Percentiles rank a stretch among this genome's conserved stretches.
Evolutionary conservation across 2,329 filamentous ascomycete species (phyloP).

Genomic region (Alternaria burnsii): DNA sequence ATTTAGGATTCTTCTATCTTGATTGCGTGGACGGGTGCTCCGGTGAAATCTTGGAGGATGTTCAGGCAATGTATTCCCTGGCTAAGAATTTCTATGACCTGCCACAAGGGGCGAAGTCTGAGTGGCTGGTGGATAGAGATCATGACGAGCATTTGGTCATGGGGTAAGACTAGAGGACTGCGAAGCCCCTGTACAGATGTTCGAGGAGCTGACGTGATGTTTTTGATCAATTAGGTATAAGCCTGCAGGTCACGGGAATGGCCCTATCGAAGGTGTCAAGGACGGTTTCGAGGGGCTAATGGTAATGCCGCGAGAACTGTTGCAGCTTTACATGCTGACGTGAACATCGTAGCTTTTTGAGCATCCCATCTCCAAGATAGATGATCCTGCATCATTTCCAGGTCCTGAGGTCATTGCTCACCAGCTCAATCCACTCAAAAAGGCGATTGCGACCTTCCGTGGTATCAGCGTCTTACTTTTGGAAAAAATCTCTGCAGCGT

Average conservation of each 20-base stretch:
- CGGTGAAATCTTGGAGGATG: background rate
- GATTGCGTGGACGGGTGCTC: background rate
- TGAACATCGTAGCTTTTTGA: background rate
- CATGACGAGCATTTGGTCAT: conserved; percentile 3
- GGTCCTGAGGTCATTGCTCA: background rate
- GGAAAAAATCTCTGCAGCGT: background rate
- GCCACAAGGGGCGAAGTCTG: background rate
- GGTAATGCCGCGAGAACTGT: background rate
- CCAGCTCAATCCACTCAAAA: background rate
- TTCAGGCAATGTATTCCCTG: background rate
- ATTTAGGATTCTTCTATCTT: background rate
- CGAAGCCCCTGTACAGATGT: background rate
- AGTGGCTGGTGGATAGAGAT: conserved; percentile 1
- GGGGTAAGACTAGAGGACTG: background rate
- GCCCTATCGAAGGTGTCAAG: conserved; percentile 3
- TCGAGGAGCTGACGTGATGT: background rate
- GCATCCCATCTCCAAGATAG: background rate
- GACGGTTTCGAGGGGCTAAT: background rate
- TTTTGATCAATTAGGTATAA: background rate
- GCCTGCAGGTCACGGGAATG: background rate
- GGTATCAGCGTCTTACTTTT: background rate
- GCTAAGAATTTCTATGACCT: background rate
- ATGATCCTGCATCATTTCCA: background rate
- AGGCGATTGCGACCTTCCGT: background rate
- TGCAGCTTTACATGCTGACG: background rate